Base-by-base conservation (phyloP, 768 basidiomycete genomes). In the Leucocoprinus leucothites region DNA sequence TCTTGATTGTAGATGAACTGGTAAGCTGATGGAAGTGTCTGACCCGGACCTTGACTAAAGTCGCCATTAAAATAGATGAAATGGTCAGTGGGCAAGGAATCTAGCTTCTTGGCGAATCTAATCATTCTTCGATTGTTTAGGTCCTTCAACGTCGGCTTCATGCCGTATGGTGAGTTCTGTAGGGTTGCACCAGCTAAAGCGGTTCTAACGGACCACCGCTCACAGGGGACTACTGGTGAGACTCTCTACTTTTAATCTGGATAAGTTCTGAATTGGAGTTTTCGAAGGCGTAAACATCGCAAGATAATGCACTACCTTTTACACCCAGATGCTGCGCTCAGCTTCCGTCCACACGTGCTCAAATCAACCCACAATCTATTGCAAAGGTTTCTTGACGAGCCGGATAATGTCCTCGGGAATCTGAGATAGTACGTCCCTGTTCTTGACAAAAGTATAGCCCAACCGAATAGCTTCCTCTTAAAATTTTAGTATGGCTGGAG, bases 401-500 rank as follows among this genome's bases (percentile, higher is more conserved):
- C n/a, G n/a, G n/a, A n/a, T n/a, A n/a, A n/a, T n/a, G n/a, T n/a
- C n/a, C n/a, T n/a, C n/a, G n/a, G n/a, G n/a, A n/a, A n/a, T n/a
- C n/a, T n/a, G n/a, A n/a, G n/a, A n/a, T n/a, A n/a, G n/a, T n/a
- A n/a, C n/a, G n/a, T n/a, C n/a, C n/a, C n/a, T n/a, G n/a, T n/a
- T n/a, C n/a, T n/a, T n/a, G n/a, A n/a, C n/a, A n/a, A n/a, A n/a
- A n/a, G n/a, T n/a, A n/a, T n/a, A n/a, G n/a, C n/a, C n/a, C n/a
- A n/a, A n/a, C n/a, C n/a, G n/a, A n/a, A n/a, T n/a, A n/a, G n/a
- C n/a, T n/a, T n/a, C n/a, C n/a, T n/a, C n/a, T n/a, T n/a, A n/a
- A n/a, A n/a, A n/a, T n/a, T n/a, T n/a, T n/a, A 78, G 78, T 36
- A 58, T 66, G 49, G 64, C 69, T 0, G 70, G 70, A 0, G 64